Conservation (phyloP, 2,329 filamentous ascomycete genomes). For the Pseudogymnoascus sp. region DNA sequence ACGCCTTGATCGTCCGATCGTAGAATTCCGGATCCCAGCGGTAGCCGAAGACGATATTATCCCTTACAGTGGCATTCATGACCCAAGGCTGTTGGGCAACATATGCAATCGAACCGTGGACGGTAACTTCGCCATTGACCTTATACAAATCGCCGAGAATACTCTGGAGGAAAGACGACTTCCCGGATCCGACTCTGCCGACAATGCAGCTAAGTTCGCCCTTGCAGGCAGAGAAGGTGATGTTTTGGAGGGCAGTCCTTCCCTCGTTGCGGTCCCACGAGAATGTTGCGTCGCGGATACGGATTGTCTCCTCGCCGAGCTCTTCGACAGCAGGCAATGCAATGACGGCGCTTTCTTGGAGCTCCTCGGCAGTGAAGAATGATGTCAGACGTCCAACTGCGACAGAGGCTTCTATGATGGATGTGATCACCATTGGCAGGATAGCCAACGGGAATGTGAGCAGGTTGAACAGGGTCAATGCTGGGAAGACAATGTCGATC, state of each 20-base stretch:
- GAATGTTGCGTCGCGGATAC: slow-evolving; percentile 77
- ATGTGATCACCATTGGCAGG: slow-evolving; percentile 94
- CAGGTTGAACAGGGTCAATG: slow-evolving; percentile 86
- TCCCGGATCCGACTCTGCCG: slow-evolving; percentile 87
- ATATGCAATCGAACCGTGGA: slow-evolving; percentile 80
- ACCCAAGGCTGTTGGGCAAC: slow-evolving; percentile 93
- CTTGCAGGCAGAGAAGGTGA: slow-evolving; percentile 83
- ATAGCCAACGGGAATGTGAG: slow-evolving; percentile 91
- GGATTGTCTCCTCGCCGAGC: slow-evolving; percentile 74
- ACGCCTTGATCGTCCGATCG: slow-evolving; percentile 83
- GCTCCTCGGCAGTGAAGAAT: slow-evolving; percentile 80
- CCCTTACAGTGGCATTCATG: slow-evolving; percentile 93
- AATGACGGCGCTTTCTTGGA: slow-evolving; percentile 75
- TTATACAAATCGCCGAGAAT: slow-evolving; percentile 92
- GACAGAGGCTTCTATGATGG: slow-evolving; percentile 92
- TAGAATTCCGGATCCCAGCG: slow-evolving; percentile 91
- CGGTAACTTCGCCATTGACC: slow-evolving; percentile 68
- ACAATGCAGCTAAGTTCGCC: slow-evolving; percentile 90
- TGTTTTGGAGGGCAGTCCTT: slow-evolving; percentile 64
- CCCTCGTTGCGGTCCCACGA: slow-evolving; percentile 85
- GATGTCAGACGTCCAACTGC: slow-evolving; percentile 77
- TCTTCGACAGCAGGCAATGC: slow-evolving; percentile 62
- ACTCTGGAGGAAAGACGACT: slow-evolving; percentile 83
- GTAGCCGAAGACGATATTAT: slow-evolving; percentile 96
- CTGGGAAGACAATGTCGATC: slow-evolving; percentile 93